Evolutionary conservation across 176 grass and related monocot genomes (phyloP), one percentile per base, ranked within the genome.

Genomic region (Aegilops sharonensis): DNA sequence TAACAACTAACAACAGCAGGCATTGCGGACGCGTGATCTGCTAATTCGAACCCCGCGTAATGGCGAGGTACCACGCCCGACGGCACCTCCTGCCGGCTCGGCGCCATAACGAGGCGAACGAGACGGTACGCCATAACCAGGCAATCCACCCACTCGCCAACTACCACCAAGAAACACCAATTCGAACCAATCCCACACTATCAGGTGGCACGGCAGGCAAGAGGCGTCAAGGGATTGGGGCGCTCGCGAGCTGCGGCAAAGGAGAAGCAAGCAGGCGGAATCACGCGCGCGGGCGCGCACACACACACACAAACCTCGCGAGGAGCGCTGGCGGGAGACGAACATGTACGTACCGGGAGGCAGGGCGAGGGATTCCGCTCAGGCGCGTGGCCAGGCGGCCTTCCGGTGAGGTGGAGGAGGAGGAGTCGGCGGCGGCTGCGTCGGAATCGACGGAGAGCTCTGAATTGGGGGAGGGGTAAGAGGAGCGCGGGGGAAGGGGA

Each of bases 381-480:
- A 4, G 25, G 72, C 3, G 4, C 43, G 43, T 1, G 23, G 24
- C 6, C 11, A 2, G 25, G 25, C 36, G 21, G 71, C 43, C 70
- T 25, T 6, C n/a, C n/a, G 40, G 23, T 11, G 42, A 43, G 42
- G 42, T 43, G 8, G 47, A 45, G 43, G 52, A 56, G 52, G 52
- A 57, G 6, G 54, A 20, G 18, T 8, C 14, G 71, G 72, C 13
- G 24, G 72, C 25, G 9, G 72, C 25, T 3, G 24, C 73, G 73
- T 4, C 25, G 8, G 45, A 54, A 77, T 77, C 73, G 45, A 2
- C 73, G 14, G 73, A 52, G 72, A 56, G 73, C 13, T 54, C 25
- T 32, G 73, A 76, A 76, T 76, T 76, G 73, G 72, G 72, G 43
- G 72, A 50, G 43, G 43, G 45, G 23, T 40, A 48, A 24, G 39